Base-by-base conservation (phyloP, 116 monocot species). In the Iris pallida region DNA sequence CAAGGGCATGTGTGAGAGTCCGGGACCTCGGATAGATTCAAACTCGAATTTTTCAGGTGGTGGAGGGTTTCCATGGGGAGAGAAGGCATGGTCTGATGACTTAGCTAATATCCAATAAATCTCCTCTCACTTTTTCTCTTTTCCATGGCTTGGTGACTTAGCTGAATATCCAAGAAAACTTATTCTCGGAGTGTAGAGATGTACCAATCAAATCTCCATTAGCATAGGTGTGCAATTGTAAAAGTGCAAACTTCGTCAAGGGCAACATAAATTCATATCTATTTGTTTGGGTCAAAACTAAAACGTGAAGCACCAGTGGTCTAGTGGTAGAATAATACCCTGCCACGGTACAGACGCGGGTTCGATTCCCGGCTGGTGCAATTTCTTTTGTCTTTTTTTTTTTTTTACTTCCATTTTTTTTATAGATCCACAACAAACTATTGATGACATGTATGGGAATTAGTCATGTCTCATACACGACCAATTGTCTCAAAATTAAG, bases 261-360 rank as follows among this genome's bases (percentile, higher is more conserved):
- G 40, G 59, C n/a, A n/a, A n/a, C n/a, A n/a, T n/a, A n/a, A n/a
- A n/a, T n/a, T n/a, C n/a, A n/a, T n/a, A n/a, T n/a, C n/a, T n/a
- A n/a, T n/a, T n/a, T n/a, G n/a, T n/a, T n/a, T n/a, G n/a, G n/a
- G n/a, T n/a, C n/a, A n/a, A n/a, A n/a, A n/a, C n/a, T n/a, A n/a
- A n/a, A n/a, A n/a, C n/a, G n/a, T n/a, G 30, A 30, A 30, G 65
- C 73, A 79, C 79, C 73, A 79, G 79, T 73, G 79, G 73, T 79
- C 73, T 79, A 79, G 79, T 79, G 79, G 79, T 73, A 79, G 79
- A 74, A 79, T 79, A 74, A 74, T 74, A 69, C 79, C 68, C 74
- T 71, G 76, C 71, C 71, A 81, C 76, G 76, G 71, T 79, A 69
- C 78, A 70, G 65, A 78, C 74, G 53, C 62, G 54, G 68, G 67